Evolutionary conservation across 2,329 filamentous ascomycete genomes (phyloP), one percentile per base, ranked within the genome.

Genomic region (Xylaria polymorpha): DNA sequence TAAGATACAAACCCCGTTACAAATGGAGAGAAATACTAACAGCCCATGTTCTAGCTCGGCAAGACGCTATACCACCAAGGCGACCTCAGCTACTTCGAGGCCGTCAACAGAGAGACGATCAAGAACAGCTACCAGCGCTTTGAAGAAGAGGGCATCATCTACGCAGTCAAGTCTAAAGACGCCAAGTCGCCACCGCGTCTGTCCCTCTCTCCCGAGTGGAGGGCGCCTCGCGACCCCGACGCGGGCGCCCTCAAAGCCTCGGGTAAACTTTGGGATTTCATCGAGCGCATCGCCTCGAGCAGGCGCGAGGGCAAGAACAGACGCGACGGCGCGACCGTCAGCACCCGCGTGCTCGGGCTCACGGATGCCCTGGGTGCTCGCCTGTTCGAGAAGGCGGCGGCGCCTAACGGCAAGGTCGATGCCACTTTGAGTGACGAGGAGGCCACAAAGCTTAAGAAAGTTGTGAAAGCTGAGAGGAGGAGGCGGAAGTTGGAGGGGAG

Each of bases 41-140:
- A 39, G 25, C 18, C 56, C 25, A 15, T 46, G 9, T 10, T 65
- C 35, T 74, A 95, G 88, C 88, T 98, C 37, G 96, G 96, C 64
- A 98, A 99, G 82, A 98, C 96, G 0, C 86, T 99, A 1, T 99
- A 98, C 78, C 95, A 99, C 79, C 95, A 99, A 83, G 96, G 96
- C 65, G 96, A 99, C 77, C 88, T 99, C 10, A 94, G 92, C 37
- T 99, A 99, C 82, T 98, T 98, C 74, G 96, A 99, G 82, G 94
- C 96, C 2, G 95, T 99, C 72, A 99, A 99, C 84, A 98, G 98
- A 76, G 95, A 99, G 80, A 97, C 94, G 0, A 87, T 99, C 66
- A 97, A 96, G 78, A 99, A 99, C 80, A 92, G 94, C 0, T 98
- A 95, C 80, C 86, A 89, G 44, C 89, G 94, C 18, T 97, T 97